phyloP scores from a whole-genome alignment of 2,329 filamentous ascomycete genomes.

The Clonostachys chloroleuca region DNA sequence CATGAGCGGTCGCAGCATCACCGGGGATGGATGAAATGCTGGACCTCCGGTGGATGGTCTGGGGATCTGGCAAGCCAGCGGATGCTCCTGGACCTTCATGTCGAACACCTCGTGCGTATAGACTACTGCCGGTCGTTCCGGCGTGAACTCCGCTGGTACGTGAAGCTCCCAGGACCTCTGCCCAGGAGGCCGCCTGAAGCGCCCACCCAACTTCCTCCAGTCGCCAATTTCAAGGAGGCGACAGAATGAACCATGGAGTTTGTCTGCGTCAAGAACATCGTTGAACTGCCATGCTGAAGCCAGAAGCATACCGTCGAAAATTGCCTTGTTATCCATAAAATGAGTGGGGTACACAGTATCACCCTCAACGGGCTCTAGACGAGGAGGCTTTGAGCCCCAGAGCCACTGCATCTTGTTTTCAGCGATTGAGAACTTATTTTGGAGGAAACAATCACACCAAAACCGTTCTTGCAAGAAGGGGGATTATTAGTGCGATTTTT shows the following conservation, averaged over 20 bases:
- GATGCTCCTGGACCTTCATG: slow-evolving; percentile 32
- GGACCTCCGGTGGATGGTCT: slow-evolving; percentile 8
- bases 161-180: slow-evolving; percentile 20
- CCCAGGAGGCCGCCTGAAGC: slow-evolving; percentile 23
- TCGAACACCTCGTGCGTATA: slow-evolving; percentile 31
- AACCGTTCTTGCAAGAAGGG: too few relatives aligned
- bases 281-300: slow-evolving; percentile 34
- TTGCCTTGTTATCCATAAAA: slow-evolving; percentile 19
- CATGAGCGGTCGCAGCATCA: slow-evolving; percentile 9
- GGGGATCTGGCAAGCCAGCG: slow-evolving; percentile 29
- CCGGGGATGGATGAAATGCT: slow-evolving; percentile 6
- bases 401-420: too few relatives aligned
- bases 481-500: too few relatives aligned
- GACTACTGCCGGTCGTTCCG: slow-evolving; percentile 27
- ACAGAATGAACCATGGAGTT: slow-evolving; percentile 25
- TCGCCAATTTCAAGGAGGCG: slow-evolving; percentile 32
- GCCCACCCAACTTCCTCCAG: slow-evolving; percentile 41
- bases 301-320: slow-evolving; percentile 15
- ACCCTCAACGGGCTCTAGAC: neutral
- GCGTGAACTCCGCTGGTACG: slow-evolving; percentile 19
- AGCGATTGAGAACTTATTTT: too few relatives aligned
- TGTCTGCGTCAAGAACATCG: slow-evolving; percentile 36
- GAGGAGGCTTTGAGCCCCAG: too few relatives aligned
- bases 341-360: slow-evolving; percentile 22
- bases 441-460: too few relatives aligned